Evolutionary conservation across 1,284 basidiomycete genomes (phyloP), one percentile per base, ranked within the genome.

Genomic region (Grifola frondosa): DNA sequence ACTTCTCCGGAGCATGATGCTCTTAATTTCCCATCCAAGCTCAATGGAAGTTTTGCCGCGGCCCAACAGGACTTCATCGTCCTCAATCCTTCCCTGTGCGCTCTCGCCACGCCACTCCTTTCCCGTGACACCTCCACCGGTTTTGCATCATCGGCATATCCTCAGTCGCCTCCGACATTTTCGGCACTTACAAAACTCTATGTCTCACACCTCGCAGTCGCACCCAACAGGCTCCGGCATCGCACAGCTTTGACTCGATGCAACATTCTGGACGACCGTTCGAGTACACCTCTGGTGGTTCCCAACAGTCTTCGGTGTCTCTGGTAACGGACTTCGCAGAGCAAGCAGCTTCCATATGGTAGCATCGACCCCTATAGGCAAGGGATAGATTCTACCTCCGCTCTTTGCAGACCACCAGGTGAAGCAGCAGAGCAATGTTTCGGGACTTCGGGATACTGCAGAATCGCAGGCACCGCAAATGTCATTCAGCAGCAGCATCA

Each of bases 1-100:
- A 49, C 59, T 28, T 54, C 65, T 21, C 44, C 59, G 64, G 63
- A 70, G 50, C 53, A 57, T 39, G 67, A 70, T 48, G 53, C 60
- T 51, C 68, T 68, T 56, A 71, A 70, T 55, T 60, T 61, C 42
- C 60, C 64, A 33, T 57, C 62, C 42, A 73, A 73, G 53, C 43
- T 67, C 44, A 73, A 73, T 50, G 69, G 69, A 34, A 42, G 51
- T 22, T 70, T 73, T 44, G 56, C 50, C 30, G 37, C 52, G 24
- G 58, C 56, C 17, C 61, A 61, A 61, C 59, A 53, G 65, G 50
- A 65, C 62, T 26, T 61, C 61, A 24, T 57, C 53, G 30, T 49
- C 63, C n/a, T 69, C 67, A 55, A 63, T 54, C 67, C 3, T 68
- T 66, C 48, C 54, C 61, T 47, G 59, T 59, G 40, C 62, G 66